phyloP scores from a whole-genome alignment of 2,329 filamentous ascomycete genomes.

The Amphichorda felina region DNA sequence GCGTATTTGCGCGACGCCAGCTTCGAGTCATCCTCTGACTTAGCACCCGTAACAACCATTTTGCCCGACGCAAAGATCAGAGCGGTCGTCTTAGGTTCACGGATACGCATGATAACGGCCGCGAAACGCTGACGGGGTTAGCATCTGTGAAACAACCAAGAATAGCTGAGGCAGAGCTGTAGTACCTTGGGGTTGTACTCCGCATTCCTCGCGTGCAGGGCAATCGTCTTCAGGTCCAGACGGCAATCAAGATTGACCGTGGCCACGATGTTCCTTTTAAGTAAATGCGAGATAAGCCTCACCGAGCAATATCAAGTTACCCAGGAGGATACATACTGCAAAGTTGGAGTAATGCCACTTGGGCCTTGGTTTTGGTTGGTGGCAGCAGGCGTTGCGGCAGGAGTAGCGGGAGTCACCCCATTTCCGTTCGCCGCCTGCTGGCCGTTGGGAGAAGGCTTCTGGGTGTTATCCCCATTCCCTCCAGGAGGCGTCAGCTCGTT shows the following conservation, averaged over 20 bases:
- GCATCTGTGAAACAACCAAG: slow-evolving; percentile 9
- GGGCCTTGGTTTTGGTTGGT: slow-evolving; percentile 70
- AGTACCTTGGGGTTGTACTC: slow-evolving; percentile 97
- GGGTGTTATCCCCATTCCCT: slow-evolving; percentile 48
- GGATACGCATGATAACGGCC: slow-evolving; percentile 98
- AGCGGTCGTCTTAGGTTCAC: slow-evolving; percentile 96
- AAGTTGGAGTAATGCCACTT: slow-evolving; percentile 81
- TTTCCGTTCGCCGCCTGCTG: slow-evolving; percentile 53
- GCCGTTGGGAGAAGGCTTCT: slow-evolving; percentile 26
- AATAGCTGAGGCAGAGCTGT: slow-evolving; percentile 12
- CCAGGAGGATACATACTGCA: slow-evolving; percentile 75
- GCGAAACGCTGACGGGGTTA: slow-evolving; percentile 70
- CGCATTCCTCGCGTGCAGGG: slow-evolving; percentile 92
- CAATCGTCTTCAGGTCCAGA: slow-evolving; percentile 96
- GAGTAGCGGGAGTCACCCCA: slow-evolving; percentile 80
- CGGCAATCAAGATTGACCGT: slow-evolving; percentile 98
- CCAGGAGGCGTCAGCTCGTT: slow-evolving; percentile 74
- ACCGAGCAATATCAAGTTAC: slow-evolving; percentile 20
- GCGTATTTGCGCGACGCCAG: slow-evolving; percentile 95
- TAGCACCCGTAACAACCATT: slow-evolving; percentile 98
- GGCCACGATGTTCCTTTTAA: slow-evolving; percentile 88
- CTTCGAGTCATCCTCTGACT: slow-evolving; percentile 96
- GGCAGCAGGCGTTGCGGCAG: slow-evolving; percentile 81
- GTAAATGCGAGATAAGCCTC: slow-evolving; percentile 38
- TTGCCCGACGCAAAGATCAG: slow-evolving; percentile 97